Evolutionary conservation across 202 grass and related monocot species (phyloP).

Genomic region (Carex arenaria): DNA sequence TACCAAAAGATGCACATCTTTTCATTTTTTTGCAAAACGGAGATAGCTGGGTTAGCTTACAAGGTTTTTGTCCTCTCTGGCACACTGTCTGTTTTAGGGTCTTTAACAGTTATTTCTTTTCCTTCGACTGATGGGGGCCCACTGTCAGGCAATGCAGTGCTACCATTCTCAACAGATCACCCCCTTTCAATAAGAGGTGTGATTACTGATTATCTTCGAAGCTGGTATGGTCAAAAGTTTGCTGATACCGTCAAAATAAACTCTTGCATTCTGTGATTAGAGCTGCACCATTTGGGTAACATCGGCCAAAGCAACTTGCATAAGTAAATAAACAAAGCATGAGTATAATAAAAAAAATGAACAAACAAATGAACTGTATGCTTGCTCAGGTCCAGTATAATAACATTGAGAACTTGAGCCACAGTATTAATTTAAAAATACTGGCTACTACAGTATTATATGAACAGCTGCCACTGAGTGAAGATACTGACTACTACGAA

Average conservation of each 20-base stretch:
- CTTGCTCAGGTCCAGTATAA: too few species aligned
- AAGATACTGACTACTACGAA: too few species aligned
- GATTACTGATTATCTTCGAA: conserved; percentile 13
- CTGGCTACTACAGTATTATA: too few species aligned
- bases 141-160: neutral
- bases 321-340: neutral
- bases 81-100: neutral
- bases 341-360: too few species aligned
- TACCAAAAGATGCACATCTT: neutral
- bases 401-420: too few species aligned
- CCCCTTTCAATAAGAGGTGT: conserved; percentile 42
- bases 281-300: conserved; percentile 69
- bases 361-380: too few species aligned
- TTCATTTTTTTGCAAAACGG: neutral
- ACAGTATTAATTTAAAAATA: too few species aligned
- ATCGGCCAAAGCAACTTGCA: conserved; percentile 71
- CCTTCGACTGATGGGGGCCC: neutral
- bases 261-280: conserved; percentile 61
- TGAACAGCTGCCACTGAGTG: too few species aligned
- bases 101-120: neutral
- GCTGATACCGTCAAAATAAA: conserved; percentile 47
- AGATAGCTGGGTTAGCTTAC: neutral
- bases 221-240: conserved; percentile 50
- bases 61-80: conserved; percentile 23
- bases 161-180: conserved; percentile 30